A percentile compares a stretch with the other conserved stretches of the same genome.
Conservation (phyloP, 2,329 filamentous ascomycete genomes). For the Biscogniauxia mediterranea region DNA sequence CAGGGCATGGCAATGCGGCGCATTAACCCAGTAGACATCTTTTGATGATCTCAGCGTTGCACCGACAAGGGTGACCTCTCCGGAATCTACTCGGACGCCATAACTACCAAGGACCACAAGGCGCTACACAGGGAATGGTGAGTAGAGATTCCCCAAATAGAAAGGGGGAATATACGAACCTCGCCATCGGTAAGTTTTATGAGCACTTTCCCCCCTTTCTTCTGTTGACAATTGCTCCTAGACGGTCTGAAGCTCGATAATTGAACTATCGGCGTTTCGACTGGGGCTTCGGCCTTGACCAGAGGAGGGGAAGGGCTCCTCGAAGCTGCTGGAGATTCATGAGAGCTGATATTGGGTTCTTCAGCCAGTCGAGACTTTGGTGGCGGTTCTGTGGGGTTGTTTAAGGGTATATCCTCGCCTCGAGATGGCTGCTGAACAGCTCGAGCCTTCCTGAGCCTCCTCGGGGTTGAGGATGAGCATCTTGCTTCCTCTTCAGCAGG, state of each 20-base stretch:
- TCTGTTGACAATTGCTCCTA: constrained; percentile 25
- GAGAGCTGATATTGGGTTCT: not conserved
- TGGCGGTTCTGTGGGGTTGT: not conserved
- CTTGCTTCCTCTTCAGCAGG: not conserved
- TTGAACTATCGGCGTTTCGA: constrained; percentile 15
- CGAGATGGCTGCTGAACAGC: constrained; percentile 2
- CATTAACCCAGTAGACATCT: constrained; percentile 56
- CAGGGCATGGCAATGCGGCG: constrained; percentile 67
- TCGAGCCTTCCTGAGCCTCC: constrained; percentile 18
- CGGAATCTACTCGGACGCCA: constrained; percentile 59
- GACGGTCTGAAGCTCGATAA: constrained; percentile 31
- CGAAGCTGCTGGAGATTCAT: not conserved
- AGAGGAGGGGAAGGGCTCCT: constrained; percentile 11
- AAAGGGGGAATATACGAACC: constrained; percentile 17
- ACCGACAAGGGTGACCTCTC: constrained; percentile 64
- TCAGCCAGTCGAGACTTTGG: not conserved
- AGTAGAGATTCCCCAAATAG: not conserved
- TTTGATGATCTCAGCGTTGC: constrained; percentile 55
- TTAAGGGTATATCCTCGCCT: constrained; percentile 2
- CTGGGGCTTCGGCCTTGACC: constrained; percentile 5
- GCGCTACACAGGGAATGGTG: constrained; percentile 41
- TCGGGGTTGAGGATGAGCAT: constrained; percentile 7
- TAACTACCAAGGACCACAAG: constrained; percentile 67
- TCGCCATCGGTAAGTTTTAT: constrained; percentile 30
- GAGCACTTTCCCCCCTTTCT: constrained; percentile 20